Evolutionary conservation across 2,329 filamentous ascomycete species (phyloP).

Genomic region (Parastagonospora avenae): DNA sequence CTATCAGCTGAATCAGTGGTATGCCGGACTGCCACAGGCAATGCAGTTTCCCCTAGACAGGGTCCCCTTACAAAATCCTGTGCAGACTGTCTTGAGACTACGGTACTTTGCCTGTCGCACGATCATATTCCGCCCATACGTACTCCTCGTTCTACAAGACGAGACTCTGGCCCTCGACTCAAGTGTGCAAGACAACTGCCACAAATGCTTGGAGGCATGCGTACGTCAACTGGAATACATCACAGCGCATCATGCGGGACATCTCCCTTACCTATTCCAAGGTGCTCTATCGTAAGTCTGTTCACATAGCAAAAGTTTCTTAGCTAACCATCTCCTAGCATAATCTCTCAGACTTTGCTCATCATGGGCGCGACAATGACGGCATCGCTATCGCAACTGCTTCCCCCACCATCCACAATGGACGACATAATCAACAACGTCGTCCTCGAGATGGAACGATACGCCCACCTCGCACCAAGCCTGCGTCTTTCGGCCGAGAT

Average conservation of each 20-base stretch:
- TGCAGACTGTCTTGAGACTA: slow-evolving; percentile 78
- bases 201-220: slow-evolving; percentile 80
- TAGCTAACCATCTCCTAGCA: slow-evolving; percentile 55
- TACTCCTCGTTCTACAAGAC: slow-evolving; percentile 78
- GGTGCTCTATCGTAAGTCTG: slow-evolving; percentile 65
- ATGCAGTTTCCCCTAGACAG: slow-evolving; percentile 78
- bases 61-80: slow-evolving; percentile 69
- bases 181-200: slow-evolving; percentile 75
- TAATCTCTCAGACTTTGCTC: slow-evolving; percentile 79
- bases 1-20: slow-evolving; percentile 84
- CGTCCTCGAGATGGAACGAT: slow-evolving; percentile 74
- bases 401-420: slow-evolving; percentile 63
- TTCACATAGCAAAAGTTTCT: not conserved
- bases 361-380: slow-evolving; percentile 88
- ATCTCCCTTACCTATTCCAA: slow-evolving; percentile 87
- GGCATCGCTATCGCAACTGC: slow-evolving; percentile 69
- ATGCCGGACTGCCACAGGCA: slow-evolving; percentile 74
- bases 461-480: slow-evolving; percentile 76
- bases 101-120: slow-evolving; percentile 85
- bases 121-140: slow-evolving; percentile 85
- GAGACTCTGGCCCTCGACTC: slow-evolving; percentile 74
- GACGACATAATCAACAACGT: slow-evolving; percentile 80
- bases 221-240: slow-evolving; percentile 81
- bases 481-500: slow-evolving; percentile 78
- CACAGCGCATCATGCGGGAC: slow-evolving; percentile 77